A percentile compares a stretch with the other conserved stretches of the same genome.
These are phyloP conservation scores for Rhizophagus sp. DNA, from an alignment of 192 early-diverging fungal genomes.

Conservation along the genomic window DNA sequence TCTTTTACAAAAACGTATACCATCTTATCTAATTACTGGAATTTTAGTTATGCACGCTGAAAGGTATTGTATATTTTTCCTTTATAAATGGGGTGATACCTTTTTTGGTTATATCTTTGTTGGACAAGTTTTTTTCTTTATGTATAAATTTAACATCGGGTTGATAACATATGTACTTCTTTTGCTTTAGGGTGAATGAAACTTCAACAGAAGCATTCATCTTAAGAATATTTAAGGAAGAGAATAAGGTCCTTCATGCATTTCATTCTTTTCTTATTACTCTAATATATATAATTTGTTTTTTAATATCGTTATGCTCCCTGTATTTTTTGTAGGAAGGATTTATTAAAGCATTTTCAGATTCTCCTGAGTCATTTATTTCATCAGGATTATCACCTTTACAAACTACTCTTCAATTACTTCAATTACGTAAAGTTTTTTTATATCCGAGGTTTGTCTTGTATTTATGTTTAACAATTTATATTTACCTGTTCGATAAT, in stretches of 20 bases:
- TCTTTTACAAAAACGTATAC: conserved; percentile 77
- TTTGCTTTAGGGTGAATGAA: conserved; percentile 57
- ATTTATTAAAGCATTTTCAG: conserved; percentile 95
- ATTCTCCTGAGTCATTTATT: conserved; percentile 78
- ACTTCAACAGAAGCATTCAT: conserved; percentile 91
- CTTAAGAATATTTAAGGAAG: conserved; percentile 73
- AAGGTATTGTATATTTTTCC: conserved; percentile 41
- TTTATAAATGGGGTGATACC: no score
- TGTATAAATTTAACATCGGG: no score
- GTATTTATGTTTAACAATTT: conserved; percentile 2
- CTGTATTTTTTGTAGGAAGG: conserved; percentile 43
- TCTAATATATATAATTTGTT: background rate
- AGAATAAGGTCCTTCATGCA: conserved; percentile 57
- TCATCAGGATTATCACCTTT: conserved; percentile 79
- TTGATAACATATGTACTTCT: no score
- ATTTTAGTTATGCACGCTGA: conserved; percentile 87
- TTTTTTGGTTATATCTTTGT: no score
- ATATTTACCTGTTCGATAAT: no score
- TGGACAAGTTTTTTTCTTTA: no score
- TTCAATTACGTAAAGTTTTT: conserved; percentile 79
- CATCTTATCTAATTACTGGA: conserved; percentile 75
- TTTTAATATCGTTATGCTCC: background rate
- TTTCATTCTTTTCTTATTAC: background rate
- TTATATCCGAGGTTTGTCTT: conserved; percentile 80
- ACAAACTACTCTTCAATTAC: conserved; percentile 80